Evolutionary conservation across 768 basidiomycete species (phyloP).

Genomic region (Phaffia tasmanica): DNA sequence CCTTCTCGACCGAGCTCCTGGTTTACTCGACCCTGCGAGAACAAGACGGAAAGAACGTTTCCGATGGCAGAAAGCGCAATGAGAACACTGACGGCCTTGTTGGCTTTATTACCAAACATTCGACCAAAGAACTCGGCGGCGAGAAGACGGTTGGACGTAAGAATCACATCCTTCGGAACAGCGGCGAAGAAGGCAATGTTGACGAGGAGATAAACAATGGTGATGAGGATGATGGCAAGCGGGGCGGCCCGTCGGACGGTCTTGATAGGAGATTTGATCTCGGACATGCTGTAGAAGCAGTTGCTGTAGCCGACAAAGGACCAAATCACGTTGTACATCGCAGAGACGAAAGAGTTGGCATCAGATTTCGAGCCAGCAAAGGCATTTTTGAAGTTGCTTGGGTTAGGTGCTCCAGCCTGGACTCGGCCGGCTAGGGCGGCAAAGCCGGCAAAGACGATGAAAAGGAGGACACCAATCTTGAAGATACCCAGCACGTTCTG

Average conservation of each 20-base stretch:
- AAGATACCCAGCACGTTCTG: constrained; percentile 46
- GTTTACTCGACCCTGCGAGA: constrained; percentile 28
- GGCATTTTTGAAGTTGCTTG: constrained; percentile 28
- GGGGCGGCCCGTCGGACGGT: constrained; percentile 28
- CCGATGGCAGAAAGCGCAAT: constrained; percentile 28
- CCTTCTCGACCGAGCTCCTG: constrained; percentile 34
- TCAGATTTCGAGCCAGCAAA: constrained; percentile 27
- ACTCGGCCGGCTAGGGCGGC: constrained; percentile 16
- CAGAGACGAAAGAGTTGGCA: constrained; percentile 27
- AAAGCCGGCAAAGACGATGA: constrained; percentile 39
- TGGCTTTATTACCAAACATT: constrained; percentile 25
- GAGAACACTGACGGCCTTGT: constrained; percentile 23
- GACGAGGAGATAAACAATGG: constrained; percentile 26
- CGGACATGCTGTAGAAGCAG: constrained; percentile 24
- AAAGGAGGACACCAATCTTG: constrained; percentile 48
- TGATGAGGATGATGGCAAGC: constrained; percentile 26
- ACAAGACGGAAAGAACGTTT: constrained; percentile 29
- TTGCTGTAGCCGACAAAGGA: constrained; percentile 24
- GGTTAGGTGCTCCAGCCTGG: constrained; percentile 21
- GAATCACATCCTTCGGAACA: constrained; percentile 24
- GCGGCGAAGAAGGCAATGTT: constrained; percentile 29
- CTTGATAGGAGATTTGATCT: constrained; percentile 26
- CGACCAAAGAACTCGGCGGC: constrained; percentile 26
- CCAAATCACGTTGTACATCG: constrained; percentile 26
- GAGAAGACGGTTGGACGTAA: constrained; percentile 17